These are phyloP conservation scores for Starmerella floricola DNA, from an alignment of 805 yeast genomes.

Conservation along the genomic window DNA sequence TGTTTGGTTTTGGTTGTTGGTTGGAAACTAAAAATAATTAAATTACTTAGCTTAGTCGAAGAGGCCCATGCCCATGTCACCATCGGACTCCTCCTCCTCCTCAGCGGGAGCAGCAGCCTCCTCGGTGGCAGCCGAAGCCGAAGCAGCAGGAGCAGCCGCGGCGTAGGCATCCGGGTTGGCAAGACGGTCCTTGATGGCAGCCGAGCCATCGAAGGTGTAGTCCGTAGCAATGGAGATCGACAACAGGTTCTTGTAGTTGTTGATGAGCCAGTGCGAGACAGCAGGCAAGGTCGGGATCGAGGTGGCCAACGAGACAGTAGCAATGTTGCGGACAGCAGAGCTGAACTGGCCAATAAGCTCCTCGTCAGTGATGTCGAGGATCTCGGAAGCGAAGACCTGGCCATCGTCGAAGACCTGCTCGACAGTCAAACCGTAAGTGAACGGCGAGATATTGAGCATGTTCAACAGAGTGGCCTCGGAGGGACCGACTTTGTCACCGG, in stretches of 20 bases:
- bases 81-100: conserved; percentile 54
- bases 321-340: conserved; percentile 83
- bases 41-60: conserved; percentile 61
- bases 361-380: conserved; percentile 97
- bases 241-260: conserved; percentile 97
- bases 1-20: not conserved
- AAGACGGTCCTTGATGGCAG: conserved; percentile 96
- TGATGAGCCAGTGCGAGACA: conserved; percentile 96
- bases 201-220: conserved; percentile 98
- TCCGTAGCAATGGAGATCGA: conserved; percentile 97
- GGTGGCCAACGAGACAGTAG: conserved; percentile 92
- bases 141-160: conserved; percentile 97
- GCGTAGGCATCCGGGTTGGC: conserved; percentile 99
- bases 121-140: conserved; percentile 48
- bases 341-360: conserved; percentile 88
- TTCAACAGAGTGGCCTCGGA: conserved; percentile 97
- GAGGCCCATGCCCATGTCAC: conserved; percentile 70
- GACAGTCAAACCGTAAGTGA: conserved; percentile 95
- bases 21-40: not conserved
- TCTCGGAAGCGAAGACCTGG: conserved; percentile 90
- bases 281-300: conserved; percentile 99
- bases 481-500: conserved; percentile 87
- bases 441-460: conserved; percentile 99
- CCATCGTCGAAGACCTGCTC: conserved; percentile 98
- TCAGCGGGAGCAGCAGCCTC: conserved; percentile 63